Evolutionary conservation across 352 stramenopile genomes (phyloP).

Genomic region (Albugo laibachii): DNA sequence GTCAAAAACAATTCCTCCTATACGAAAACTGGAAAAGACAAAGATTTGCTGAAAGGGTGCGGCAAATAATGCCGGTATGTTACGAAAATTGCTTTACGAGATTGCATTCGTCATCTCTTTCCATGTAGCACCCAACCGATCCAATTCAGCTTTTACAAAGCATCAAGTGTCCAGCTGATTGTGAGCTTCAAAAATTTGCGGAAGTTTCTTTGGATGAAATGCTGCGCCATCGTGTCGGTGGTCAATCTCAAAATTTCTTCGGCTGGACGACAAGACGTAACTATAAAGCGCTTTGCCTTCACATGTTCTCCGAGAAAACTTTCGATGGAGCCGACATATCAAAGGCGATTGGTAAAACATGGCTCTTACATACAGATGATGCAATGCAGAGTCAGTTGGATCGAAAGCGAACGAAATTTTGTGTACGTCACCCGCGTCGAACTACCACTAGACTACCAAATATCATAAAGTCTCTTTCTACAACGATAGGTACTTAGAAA

Average conservation of each 20-base stretch:
- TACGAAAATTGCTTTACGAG: not conserved
- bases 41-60: conserved; percentile 72
- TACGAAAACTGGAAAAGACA: conserved; percentile 74
- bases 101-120: not conserved
- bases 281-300: conserved; percentile 75
- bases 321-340: conserved; percentile 41
- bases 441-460: not conserved
- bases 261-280: conserved; percentile 65
- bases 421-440: conserved; percentile 23
- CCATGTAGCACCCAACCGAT: conserved; percentile 41
- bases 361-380: conserved; percentile 55
- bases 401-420: conserved; percentile 63
- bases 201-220: conserved; percentile 62
- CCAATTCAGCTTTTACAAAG: conserved; percentile 81
- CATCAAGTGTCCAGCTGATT: conserved; percentile 56
- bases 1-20: conserved; percentile 71
- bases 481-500: conserved; percentile 51
- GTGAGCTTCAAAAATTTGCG: conserved; percentile 59
- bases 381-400: conserved; percentile 46
- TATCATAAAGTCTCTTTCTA: not conserved
- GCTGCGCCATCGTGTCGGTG: conserved; percentile 61
- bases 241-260: conserved; percentile 27
- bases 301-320: conserved; percentile 50
- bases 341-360: conserved; percentile 61
- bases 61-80: conserved; percentile 62